A percentile compares a stretch with the other conserved stretches of the same genome.
Conservation (phyloP, 176 grass and related monocot genomes). For the Oryza brachyantha region DNA sequence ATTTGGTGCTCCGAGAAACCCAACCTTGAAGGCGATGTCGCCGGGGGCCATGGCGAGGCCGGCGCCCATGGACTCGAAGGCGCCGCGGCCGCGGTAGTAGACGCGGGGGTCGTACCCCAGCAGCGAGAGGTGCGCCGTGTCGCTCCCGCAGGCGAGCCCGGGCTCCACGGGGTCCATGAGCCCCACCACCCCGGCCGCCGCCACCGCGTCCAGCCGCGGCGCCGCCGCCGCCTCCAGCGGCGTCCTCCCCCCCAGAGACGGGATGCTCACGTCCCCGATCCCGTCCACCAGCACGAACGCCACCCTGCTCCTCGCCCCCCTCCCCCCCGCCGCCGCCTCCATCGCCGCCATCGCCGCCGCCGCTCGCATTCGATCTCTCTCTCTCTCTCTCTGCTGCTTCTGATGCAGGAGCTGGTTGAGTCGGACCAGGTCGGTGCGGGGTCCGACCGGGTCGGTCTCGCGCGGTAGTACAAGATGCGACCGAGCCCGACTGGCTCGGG, state of each 20-base stretch:
- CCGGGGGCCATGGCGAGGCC: constrained; percentile 89
- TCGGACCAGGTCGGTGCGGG: neutral
- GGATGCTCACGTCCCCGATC: constrained; percentile 72
- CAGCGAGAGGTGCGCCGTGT: constrained; percentile 90
- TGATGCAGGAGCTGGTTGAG: neutral
- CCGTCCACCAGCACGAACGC: constrained; percentile 84
- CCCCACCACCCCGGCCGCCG: constrained; percentile 68
- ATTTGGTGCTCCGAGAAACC: neutral
- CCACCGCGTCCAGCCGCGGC: constrained; percentile 66
- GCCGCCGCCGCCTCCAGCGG: constrained; percentile 50
- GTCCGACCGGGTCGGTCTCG: constrained; percentile 6
- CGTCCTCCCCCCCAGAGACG: constrained; percentile 43
- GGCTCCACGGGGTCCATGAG: constrained; percentile 96
- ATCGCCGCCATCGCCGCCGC: neutral
- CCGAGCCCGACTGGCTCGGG: neutral
- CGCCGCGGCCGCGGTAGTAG: constrained; percentile 87
- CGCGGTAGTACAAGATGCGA: constrained; percentile 27
- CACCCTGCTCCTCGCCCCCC: constrained; percentile 37
- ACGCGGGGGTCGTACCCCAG: constrained; percentile 82
- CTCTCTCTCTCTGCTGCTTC: neutral
- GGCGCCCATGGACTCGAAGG: constrained; percentile 96
- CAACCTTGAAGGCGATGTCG: constrained; percentile 95
- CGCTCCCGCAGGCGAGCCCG: constrained; percentile 80
- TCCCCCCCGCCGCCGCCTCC: constrained; percentile 11
- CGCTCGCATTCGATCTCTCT: neutral